phyloP scores from a whole-genome alignment of 495 filamentous ascomycete species.

The Trichoderma erinaceum region DNA sequence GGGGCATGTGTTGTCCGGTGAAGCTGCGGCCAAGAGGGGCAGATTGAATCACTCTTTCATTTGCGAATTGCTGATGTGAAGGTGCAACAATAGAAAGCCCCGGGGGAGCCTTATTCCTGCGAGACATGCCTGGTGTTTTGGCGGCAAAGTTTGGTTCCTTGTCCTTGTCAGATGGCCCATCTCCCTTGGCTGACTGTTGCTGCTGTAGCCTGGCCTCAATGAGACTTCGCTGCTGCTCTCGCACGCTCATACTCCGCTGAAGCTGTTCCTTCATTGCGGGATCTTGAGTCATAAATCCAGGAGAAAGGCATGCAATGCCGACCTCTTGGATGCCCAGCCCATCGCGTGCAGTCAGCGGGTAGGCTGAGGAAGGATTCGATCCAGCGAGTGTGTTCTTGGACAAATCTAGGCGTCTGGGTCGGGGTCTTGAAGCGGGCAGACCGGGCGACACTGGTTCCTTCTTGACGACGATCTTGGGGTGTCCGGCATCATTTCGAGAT shows the following conservation, averaged over 20 bases:
- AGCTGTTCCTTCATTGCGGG: slow-evolving; percentile 94
- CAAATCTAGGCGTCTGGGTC: slow-evolving; percentile 84
- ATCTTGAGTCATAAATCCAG: slow-evolving; percentile 92
- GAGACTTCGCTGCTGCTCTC: slow-evolving; percentile 89
- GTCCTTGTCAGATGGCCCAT: slow-evolving; percentile 45
- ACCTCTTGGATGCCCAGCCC: slow-evolving; percentile 79
- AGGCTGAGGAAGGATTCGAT: slow-evolving; percentile 54
- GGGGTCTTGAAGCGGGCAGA: slow-evolving; percentile 65
- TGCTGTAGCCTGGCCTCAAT: slow-evolving; percentile 90
- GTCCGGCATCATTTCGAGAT: slow-evolving; percentile 44
- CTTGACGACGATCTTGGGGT: slow-evolving; percentile 86
- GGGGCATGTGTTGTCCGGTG: slow-evolving; percentile 79
- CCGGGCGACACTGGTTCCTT: slow-evolving; percentile 89
- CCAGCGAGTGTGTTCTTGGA: slow-evolving; percentile 58
- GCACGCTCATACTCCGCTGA: slow-evolving; percentile 85
- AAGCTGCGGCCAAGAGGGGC: slow-evolving; percentile 94
- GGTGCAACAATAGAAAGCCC: slow-evolving; percentile 94
- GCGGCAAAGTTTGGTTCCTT: slow-evolving; percentile 42
- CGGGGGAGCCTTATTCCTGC: slow-evolving; percentile 73
- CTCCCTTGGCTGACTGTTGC: slow-evolving; percentile 72
- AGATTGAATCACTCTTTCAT: slow-evolving; percentile 94
- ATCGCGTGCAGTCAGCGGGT: slow-evolving; percentile 74
- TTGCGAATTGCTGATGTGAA: slow-evolving; percentile 89
- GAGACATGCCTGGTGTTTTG: slow-evolving; percentile 59
- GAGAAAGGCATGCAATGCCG: slow-evolving; percentile 88